Evolutionary conservation across 2,329 filamentous ascomycete genomes (phyloP).

Genomic region (Beauveria scarabaeidicola): DNA sequence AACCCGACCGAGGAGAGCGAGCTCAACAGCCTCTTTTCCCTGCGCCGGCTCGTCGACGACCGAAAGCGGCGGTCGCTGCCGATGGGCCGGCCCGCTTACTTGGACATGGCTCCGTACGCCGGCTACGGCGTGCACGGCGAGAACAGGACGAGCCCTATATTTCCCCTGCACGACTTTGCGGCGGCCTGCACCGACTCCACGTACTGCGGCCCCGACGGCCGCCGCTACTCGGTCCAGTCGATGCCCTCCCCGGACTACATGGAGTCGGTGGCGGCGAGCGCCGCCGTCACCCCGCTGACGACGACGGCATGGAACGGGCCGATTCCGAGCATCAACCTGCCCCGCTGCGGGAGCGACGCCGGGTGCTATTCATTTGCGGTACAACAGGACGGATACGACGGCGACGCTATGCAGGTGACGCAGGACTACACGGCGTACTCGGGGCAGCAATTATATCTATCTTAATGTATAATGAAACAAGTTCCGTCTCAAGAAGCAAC

Average conservation of each 20-base stretch:
- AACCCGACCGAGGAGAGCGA: neutral
- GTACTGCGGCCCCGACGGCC: neutral
- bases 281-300: neutral
- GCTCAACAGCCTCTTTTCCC: neutral
- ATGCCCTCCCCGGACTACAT: neutral
- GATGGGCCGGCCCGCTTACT: neutral
- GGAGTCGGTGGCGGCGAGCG: neutral
- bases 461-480: constrained; percentile 3
- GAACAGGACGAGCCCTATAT: neutral
- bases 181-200: neutral
- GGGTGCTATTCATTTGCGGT: neutral
- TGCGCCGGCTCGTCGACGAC: neutral
- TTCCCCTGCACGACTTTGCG: neutral
- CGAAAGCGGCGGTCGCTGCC: neutral
- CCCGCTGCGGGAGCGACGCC: neutral
- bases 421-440: neutral
- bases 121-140: neutral
- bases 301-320: neutral
- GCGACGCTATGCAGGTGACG: neutral
- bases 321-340: neutral
- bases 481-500: neutral
- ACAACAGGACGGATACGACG: neutral
- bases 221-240: constrained; percentile 2
- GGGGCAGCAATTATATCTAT: neutral
- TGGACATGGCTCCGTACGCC: neutral